A percentile compares a stretch with the other conserved stretches of the same genome.
Evolutionary conservation across 2,329 filamentous ascomycete species (phyloP).

Genomic region (Raffaelea albimanens): DNA sequence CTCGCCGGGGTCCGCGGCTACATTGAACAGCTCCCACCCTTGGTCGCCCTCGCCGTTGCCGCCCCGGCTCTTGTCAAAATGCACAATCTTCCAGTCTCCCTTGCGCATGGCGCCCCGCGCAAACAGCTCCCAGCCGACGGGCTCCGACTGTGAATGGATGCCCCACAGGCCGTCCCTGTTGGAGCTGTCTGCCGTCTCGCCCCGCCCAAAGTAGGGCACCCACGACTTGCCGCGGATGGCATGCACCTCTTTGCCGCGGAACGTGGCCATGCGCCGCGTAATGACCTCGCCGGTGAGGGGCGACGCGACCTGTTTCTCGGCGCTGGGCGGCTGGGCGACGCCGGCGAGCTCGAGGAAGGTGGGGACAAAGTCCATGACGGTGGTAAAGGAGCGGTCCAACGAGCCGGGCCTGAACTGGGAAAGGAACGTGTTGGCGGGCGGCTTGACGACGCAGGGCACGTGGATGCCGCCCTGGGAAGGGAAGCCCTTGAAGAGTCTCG

Average conservation of each 20-base stretch:
- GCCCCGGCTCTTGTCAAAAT: conserved; percentile 12
- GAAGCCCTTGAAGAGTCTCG: conserved; percentile 22
- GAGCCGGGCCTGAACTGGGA: conserved; percentile 1
- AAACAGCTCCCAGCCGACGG: conserved; percentile 26
- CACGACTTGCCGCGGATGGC: conserved; percentile 4
- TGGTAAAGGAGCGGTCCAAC: conserved; percentile 29
- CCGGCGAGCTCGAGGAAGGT: conserved; percentile 38
- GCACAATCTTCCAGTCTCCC: conserved; percentile 23
- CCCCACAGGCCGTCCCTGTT: conserved; percentile 13
- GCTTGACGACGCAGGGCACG: conserved; percentile 31
- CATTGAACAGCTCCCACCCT: conserved; percentile 40
- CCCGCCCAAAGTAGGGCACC: neutral
- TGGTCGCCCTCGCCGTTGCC: conserved; percentile 36
- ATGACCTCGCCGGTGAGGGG: neutral
- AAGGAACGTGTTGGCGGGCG: conserved; percentile 5
- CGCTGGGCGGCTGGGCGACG: conserved; percentile 40
- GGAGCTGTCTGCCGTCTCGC: conserved; percentile 4
- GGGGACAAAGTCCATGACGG: conserved; percentile 41
- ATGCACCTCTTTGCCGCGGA: conserved; percentile 23
- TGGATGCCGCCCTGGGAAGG: conserved; percentile 40
- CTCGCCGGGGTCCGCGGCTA: conserved; percentile 34
- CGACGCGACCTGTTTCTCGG: neutral
- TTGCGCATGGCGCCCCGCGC: conserved; percentile 23
- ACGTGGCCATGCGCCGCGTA: conserved; percentile 25
- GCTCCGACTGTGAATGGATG: conserved; percentile 9